Conservation (phyloP, 306 rosid genomes). For the Herpetospermum pedunculosum region DNA sequence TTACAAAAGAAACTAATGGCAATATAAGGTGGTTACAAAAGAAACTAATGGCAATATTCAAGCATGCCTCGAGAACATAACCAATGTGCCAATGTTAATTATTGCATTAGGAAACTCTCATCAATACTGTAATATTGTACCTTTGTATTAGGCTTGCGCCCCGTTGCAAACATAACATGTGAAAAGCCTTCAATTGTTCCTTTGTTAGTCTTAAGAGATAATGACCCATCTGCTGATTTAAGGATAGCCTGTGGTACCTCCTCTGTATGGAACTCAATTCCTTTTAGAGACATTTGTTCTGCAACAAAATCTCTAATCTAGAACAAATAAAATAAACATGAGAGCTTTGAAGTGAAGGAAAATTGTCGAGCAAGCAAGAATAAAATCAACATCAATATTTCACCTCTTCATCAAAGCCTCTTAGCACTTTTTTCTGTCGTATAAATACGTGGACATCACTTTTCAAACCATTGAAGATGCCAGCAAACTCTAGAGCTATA, state of each 20-base stretch:
- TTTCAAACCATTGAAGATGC: conserved; percentile 73
- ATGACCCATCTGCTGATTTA: conserved; percentile 67
- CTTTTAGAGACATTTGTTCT: conserved; percentile 84
- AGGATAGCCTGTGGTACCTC: conserved; percentile 69
- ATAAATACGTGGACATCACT: conserved; percentile 80
- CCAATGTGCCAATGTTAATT: not conserved
- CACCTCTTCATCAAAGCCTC: conserved; percentile 99
- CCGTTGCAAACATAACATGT: conserved; percentile 93
- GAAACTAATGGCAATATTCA: not conserved
- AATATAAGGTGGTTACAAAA: not conserved
- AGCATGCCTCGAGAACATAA: not conserved
- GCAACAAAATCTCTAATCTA: conserved; percentile 73
- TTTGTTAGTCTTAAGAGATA: conserved; percentile 81
- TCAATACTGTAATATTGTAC: conserved; percentile 18
- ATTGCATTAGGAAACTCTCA: not conserved
- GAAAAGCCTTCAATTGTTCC: conserved; percentile 82
- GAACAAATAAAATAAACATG: conserved; percentile 17
- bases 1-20: not conserved
- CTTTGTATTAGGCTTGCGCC: conserved; percentile 87
- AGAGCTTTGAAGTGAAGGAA: not conserved
- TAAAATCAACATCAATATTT: not conserved
- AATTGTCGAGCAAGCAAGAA: not conserved
- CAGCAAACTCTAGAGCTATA: conserved; percentile 96
- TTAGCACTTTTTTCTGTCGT: conserved; percentile 71
- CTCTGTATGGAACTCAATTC: conserved; percentile 74